Conservation (phyloP, 2,329 filamentous ascomycete species). For the Endocalyx cinctus region DNA sequence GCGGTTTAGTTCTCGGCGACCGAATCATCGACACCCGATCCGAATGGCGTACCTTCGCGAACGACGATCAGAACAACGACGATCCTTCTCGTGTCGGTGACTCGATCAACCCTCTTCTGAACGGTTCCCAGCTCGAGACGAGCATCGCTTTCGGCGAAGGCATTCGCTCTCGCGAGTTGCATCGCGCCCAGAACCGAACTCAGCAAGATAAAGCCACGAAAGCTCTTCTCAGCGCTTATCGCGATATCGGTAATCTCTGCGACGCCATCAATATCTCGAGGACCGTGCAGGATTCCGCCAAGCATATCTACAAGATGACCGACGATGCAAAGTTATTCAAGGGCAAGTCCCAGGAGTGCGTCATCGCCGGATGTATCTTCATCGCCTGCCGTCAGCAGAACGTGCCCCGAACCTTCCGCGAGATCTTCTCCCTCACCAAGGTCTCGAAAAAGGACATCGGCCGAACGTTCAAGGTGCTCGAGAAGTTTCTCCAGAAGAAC, state of each 20-base stretch:
- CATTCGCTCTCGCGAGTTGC: slow-evolving; percentile 59
- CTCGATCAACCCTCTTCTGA: slow-evolving; percentile 80
- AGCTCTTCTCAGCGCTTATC: slow-evolving; percentile 75
- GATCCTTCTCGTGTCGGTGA: slow-evolving; percentile 98
- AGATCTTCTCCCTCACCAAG: slow-evolving; percentile 89
- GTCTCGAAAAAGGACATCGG: slow-evolving; percentile 98
- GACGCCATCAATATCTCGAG: slow-evolving; percentile 79
- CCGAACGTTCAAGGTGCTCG: slow-evolving; percentile 86
- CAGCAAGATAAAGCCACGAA: slow-evolving; percentile 81
- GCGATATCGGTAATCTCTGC: slow-evolving; percentile 82
- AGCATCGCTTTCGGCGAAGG: slow-evolving; percentile 80
- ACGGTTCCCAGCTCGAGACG: slow-evolving; percentile 85
- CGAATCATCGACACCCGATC: slow-evolving; percentile 93
- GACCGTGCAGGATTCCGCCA: slow-evolving; percentile 81
- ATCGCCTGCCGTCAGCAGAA: slow-evolving; percentile 90
- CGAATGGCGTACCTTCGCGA: slow-evolving; percentile 98
- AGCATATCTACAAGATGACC: slow-evolving; percentile 91
- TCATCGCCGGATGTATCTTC: slow-evolving; percentile 96
- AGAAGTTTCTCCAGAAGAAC: slow-evolving; percentile 77
- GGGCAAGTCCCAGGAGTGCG: slow-evolving; percentile 87
- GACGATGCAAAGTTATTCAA: slow-evolving; percentile 93
- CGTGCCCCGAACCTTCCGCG: slow-evolving; percentile 84
- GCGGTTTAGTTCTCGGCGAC: slow-evolving; percentile 84
- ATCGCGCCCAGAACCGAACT: slow-evolving; percentile 68
- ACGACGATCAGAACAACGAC: slow-evolving; percentile 94